Evolutionary conservation across 148 eudicot genomes (phyloP), one percentile per base, ranked within the genome.

Genomic region (Vaccinium macrocarpon): DNA sequence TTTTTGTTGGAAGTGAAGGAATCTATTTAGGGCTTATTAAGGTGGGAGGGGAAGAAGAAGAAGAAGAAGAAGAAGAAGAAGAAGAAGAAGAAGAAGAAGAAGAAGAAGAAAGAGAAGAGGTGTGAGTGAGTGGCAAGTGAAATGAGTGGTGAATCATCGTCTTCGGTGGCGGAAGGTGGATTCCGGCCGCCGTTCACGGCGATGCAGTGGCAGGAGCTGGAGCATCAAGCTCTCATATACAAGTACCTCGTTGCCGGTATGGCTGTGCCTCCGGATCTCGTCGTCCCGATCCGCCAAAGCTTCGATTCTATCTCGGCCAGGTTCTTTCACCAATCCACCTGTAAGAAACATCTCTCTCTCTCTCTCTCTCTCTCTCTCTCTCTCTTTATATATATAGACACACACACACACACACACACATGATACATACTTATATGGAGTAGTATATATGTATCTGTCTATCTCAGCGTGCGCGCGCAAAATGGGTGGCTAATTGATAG

Each of bases 131-230:
- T 16, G 50, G 35, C 6, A 42, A n/a, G 21, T 25, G 81, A 84
- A 62, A 88, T 88, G 92, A 86, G 90, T 88, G 85, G 85, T 83
- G 32, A 75, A 8, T 27, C 23, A 75, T 57, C 89, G 70, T 19
- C 85, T 14, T 81, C 87, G 66, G 52, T 42, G 84, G 86, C 68
- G 85, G 88, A 79, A 25, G 85, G 82, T 12, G 90, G 82, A 57
- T 85, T 42, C 68, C 85, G 87, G 84, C 84, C 88, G 51, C 92
- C 89, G 50, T 90, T 90, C 84, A 90, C 92, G 72, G 86, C 92
- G 84, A 84, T 87, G 83, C 92, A 90, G 66, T 88, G 92, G 90
- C 90, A 86, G 89, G 92, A 90, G 87, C 89, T 90, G 82, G 92
- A 90, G 82, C 92, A 88, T 46, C 92, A 90, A 86, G 92, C 92